Conservation (phyloP, 2,329 filamentous ascomycete genomes). For the Aureobasidium subglaciale region DNA sequence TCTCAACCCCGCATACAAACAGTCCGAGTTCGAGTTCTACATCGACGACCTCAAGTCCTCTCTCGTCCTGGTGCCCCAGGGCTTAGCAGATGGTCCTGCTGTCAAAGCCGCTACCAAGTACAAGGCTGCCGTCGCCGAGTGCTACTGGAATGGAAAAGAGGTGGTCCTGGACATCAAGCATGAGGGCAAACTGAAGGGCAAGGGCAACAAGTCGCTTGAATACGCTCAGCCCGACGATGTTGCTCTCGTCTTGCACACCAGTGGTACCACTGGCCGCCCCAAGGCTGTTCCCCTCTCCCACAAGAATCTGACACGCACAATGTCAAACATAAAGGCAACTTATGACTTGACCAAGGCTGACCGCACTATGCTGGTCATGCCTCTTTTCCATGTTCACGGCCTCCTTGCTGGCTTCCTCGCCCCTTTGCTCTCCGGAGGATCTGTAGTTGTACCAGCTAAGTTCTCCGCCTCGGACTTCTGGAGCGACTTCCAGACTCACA, state of each 20-base stretch:
- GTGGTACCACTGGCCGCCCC: conserved; percentile 75
- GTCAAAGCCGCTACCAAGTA: conserved; percentile 73
- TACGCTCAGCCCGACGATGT: conserved; percentile 65
- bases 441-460: conserved; percentile 67
- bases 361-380: conserved; percentile 82
- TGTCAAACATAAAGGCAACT: conserved; percentile 72
- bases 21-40: conserved; percentile 86
- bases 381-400: conserved; percentile 86
- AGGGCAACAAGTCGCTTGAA: conserved; percentile 42
- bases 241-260: conserved; percentile 76
- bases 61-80: conserved; percentile 67
- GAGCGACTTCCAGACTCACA: conserved; percentile 64
- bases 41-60: conserved; percentile 80
- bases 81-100: conserved; percentile 59
- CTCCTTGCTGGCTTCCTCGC: conserved; percentile 75
- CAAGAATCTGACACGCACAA: conserved; percentile 71
- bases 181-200: conserved; percentile 55
- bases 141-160: conserved; percentile 67
- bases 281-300: conserved; percentile 81
- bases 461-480: conserved; percentile 83
- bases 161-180: conserved; percentile 75
- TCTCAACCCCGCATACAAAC: conserved; percentile 83
- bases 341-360: conserved; percentile 65
- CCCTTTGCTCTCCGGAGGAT: conserved; percentile 67
- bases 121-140: conserved; percentile 78